phyloP scores from a whole-genome alignment of 495 filamentous ascomycete genomes.

The Xylaria scruposa region DNA sequence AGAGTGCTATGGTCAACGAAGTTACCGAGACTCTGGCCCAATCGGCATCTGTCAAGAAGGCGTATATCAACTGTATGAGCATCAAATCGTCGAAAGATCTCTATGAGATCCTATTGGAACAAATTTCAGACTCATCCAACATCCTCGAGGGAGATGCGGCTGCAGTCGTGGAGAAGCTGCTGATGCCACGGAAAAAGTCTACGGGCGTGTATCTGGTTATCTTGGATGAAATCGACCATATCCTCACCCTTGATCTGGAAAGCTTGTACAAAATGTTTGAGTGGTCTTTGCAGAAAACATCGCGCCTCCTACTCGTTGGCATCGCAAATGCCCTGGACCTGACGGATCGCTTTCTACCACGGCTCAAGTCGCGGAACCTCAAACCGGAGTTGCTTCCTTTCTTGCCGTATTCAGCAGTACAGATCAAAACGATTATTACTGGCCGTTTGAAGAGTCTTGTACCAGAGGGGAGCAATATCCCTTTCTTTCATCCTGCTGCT shows the following conservation, averaged over 20 bases:
- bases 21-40: constrained; percentile 66
- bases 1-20: constrained; percentile 89
- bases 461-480: constrained; percentile 66
- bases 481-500: constrained; percentile 91
- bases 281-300: constrained; percentile 82
- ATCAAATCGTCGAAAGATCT: constrained; percentile 84
- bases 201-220: constrained; percentile 74
- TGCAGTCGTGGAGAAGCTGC: constrained; percentile 66
- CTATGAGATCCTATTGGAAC: constrained; percentile 73
- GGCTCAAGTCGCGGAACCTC: constrained; percentile 88
- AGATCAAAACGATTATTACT: constrained; percentile 86
- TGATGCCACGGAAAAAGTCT: constrained; percentile 65
- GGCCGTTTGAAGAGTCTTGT: constrained; percentile 80
- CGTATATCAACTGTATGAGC: constrained; percentile 95
- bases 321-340: constrained; percentile 97
- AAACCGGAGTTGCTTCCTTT: constrained; percentile 91
- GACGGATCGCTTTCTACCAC: constrained; percentile 92
- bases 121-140: constrained; percentile 47
- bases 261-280: constrained; percentile 91
- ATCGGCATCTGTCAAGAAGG: constrained; percentile 61
- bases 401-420: constrained; percentile 86
- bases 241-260: constrained; percentile 83
- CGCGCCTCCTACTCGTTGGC: constrained; percentile 81
- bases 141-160: constrained; percentile 59
- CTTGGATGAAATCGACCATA: constrained; percentile 93